Evolutionary conservation across 345 rosid species (phyloP).

Genomic region (Trapa bicornis): DNA sequence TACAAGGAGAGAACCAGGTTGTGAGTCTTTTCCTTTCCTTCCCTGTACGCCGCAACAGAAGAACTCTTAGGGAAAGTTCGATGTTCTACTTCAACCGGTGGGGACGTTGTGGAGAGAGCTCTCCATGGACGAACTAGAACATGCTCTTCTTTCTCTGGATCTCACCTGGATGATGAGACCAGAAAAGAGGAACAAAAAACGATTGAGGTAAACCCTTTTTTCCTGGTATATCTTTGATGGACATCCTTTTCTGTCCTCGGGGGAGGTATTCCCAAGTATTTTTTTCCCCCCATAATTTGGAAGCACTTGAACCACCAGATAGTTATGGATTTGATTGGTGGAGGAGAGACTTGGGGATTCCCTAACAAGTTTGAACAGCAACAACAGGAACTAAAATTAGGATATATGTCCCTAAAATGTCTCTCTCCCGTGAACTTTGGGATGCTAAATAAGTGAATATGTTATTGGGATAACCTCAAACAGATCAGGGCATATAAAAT

Average conservation of each 20-base stretch:
- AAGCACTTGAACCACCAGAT: background rate
- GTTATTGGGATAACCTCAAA: background rate
- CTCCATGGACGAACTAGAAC: too few species aligned
- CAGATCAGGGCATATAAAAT: too few species aligned
- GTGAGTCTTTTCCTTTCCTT: too few species aligned
- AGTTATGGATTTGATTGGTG: too few species aligned
- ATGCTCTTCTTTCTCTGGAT: constrained; percentile 1
- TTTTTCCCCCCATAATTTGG: constrained; percentile 19
- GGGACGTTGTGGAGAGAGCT: background rate
- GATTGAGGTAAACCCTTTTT: too few species aligned
- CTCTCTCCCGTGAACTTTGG: background rate
- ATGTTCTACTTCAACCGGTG: background rate
- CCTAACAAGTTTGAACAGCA: background rate
- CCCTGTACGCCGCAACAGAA: too few species aligned
- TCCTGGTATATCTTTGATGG: too few species aligned
- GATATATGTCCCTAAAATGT: background rate
- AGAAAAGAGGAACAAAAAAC: background rate
- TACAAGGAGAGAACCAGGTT: background rate
- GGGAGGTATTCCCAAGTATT: constrained; percentile 2
- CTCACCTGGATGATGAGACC: constrained; percentile 28
- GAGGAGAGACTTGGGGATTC: too few species aligned
- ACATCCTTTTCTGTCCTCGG: background rate
- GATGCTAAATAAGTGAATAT: too few species aligned
- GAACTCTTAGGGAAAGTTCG: too few species aligned
- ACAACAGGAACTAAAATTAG: background rate